Evolutionary conservation across 495 filamentous ascomycete species (phyloP), one percentile per base, ranked within the genome.

Genomic region (Hypomontagnella submonticulosa): DNA sequence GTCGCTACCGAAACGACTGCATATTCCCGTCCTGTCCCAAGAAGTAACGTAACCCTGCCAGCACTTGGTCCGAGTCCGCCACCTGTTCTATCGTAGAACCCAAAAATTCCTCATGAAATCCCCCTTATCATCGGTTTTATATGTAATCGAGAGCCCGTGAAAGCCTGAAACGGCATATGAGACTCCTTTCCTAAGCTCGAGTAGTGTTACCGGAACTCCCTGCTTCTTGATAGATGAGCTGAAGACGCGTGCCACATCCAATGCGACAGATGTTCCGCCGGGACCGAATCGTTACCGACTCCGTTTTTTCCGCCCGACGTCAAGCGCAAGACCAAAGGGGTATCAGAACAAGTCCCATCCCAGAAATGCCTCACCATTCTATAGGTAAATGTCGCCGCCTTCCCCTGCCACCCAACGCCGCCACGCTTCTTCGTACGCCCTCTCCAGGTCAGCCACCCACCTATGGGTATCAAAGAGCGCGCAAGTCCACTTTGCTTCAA

Each of bases 401-500:
- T 91, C 88, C 32, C 91, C 92, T 32, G 80, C 83, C 32, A 92
- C 96, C 93, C 93, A 98, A 70, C 85, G 82, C 63, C 83, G 81
- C 95, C 95, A 99, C 8, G 92, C 93, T 71, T 88, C 85, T 58
- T 89, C 87, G 72, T 97, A 98, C 15, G 92, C 93, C 59, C 85
- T 82, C 79, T 99, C 95, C 57, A 99, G 73, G 80, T 98, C 93
- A 37, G 82, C 80, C 40, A 99, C 95, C 95, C 95, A 99, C 61
- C 96, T 84, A 64, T 80, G 82, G 18, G 95, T 99, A 76, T 99
- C 90, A 75, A 98, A 99, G 36, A 98, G 81, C 47, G 88, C 88
- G 71, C 92, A 94, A 23, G 79, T 86, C 87, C 91, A 93, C 58
- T 93, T 88, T 63, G 86, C 88, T 60, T 90, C 84, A 73, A 89